Conservation (phyloP, 345 rosid genomes). For the Lepidium didymum region DNA sequence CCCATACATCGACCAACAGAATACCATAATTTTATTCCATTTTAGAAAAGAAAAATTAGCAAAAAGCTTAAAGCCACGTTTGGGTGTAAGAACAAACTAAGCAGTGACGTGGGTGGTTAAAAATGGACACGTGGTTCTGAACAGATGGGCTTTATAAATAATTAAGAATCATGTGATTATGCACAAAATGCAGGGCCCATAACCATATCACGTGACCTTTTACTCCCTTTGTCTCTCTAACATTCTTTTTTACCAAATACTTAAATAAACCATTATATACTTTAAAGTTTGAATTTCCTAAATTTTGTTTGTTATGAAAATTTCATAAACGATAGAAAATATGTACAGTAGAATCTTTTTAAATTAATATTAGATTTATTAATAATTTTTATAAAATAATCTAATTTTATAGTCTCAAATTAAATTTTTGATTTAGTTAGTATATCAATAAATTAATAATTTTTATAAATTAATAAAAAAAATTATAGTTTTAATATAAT, state of each 20-base stretch:
- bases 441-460: too few relatives aligned
- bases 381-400: too few relatives aligned
- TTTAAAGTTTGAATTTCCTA: too few relatives aligned
- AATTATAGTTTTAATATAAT: too few relatives aligned
- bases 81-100: slow-evolving; percentile 1
- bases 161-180: slow-evolving; percentile 11
- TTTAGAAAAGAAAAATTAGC: neutral
- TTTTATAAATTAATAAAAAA: too few relatives aligned
- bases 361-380: too few relatives aligned
- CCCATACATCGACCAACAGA: slow-evolving; percentile 14
- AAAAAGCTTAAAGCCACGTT: slow-evolving; percentile 8
- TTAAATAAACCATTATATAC: too few relatives aligned
- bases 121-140: slow-evolving; percentile 10
- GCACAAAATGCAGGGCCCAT: slow-evolving; percentile 23
- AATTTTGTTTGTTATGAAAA: too few relatives aligned
- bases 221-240: slow-evolving; percentile 21
- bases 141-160: slow-evolving; percentile 11
- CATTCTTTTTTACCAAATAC: neutral
- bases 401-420: too few relatives aligned
- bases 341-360: too few relatives aligned
- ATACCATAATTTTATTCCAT: neutral
- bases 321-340: too few relatives aligned
- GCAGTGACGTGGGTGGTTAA: neutral
- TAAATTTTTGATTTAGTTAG: too few relatives aligned
- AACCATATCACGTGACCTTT: slow-evolving; percentile 17